Conservation (phyloP, 176 grass and related monocot genomes). For the Alloteropsis semialata region DNA sequence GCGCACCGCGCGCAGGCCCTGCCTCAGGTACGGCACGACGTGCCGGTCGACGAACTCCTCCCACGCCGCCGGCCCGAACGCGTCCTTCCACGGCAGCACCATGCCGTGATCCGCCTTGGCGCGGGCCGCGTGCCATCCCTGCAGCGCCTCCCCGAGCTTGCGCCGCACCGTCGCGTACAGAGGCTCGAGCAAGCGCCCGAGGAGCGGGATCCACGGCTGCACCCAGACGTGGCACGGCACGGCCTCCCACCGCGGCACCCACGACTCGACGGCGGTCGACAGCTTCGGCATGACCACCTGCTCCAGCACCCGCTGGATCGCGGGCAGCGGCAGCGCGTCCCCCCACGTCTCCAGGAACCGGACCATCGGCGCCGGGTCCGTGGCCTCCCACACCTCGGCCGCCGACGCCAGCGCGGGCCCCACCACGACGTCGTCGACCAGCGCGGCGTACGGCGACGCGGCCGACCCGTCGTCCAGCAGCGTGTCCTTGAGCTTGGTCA, state of each 20-base stretch:
- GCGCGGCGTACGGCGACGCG: slow-evolving; percentile 51
- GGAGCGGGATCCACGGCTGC: slow-evolving; percentile 49
- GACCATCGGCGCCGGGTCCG: slow-evolving; percentile 50
- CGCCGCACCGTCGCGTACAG: slow-evolving; percentile 34
- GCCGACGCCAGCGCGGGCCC: slow-evolving; percentile 24
- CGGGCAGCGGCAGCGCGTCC: slow-evolving; percentile 32
- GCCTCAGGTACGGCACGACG: slow-evolving; percentile 45
- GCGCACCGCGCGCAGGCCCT: slow-evolving; percentile 39
- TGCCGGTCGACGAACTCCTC: slow-evolving; percentile 28
- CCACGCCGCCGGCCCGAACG: slow-evolving; percentile 57
- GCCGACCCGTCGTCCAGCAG: slow-evolving; percentile 42
- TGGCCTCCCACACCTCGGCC: slow-evolving; percentile 44
- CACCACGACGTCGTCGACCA: slow-evolving; percentile 52
- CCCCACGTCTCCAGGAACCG: slow-evolving; percentile 58
- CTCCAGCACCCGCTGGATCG: slow-evolving; percentile 47
- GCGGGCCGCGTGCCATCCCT: slow-evolving; percentile 19
- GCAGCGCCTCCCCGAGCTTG: slow-evolving; percentile 53
- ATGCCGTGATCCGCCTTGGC: slow-evolving; percentile 38
- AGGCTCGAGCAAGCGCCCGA: slow-evolving; percentile 35
- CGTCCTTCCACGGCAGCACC: slow-evolving; percentile 63
- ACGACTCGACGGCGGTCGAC: slow-evolving; percentile 35
- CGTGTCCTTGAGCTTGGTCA: slow-evolving; percentile 29
- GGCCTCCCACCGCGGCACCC: slow-evolving; percentile 51
- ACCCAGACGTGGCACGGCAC: slow-evolving; percentile 49
- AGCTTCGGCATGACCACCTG: slow-evolving; percentile 61